Evolutionary conservation across 768 basidiomycete genomes (phyloP).

Genomic region (Leccinellum rugosiceps): DNA sequence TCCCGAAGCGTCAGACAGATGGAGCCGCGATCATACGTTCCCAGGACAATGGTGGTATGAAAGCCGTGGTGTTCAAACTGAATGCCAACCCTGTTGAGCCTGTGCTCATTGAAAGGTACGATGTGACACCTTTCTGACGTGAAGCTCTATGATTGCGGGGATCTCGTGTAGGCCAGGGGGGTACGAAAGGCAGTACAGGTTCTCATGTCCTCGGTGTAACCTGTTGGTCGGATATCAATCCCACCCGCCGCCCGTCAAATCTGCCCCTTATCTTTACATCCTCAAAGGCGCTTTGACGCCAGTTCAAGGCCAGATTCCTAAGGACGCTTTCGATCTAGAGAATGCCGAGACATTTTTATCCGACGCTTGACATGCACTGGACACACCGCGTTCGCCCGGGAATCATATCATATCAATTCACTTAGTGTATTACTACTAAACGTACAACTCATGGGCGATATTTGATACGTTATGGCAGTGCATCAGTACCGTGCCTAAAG

Average conservation of each 20-base stretch:
- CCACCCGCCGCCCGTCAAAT: conserved; percentile 70
- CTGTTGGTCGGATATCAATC: conserved; percentile 67
- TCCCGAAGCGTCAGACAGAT: conserved; percentile 76
- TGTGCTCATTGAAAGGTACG: conserved; percentile 76
- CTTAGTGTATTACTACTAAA: background rate
- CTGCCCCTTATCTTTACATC: conserved; percentile 77
- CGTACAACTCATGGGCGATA: background rate
- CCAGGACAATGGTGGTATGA: conserved; percentile 54
- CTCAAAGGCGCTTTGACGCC: conserved; percentile 81
- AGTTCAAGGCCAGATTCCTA: conserved; percentile 81
- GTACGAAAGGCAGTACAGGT: conserved; percentile 74
- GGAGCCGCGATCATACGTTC: conserved; percentile 76
- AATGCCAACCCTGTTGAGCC: conserved; percentile 71
- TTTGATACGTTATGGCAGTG: background rate
- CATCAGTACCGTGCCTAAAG: background rate
- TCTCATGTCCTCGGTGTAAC: conserved; percentile 50
- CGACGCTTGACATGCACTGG: conserved; percentile 3
- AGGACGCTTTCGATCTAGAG: conserved; percentile 74
- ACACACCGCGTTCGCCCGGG: background rate
- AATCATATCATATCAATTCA: background rate
- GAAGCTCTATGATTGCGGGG: conserved; percentile 16
- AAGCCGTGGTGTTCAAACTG: conserved; percentile 80
- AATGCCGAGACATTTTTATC: background rate
- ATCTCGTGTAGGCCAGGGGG: conserved; percentile 48
- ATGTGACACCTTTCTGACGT: conserved; percentile 12